Percentiles rank a stretch among this genome's conserved stretches.
Evolutionary conservation across 2,329 filamentous ascomycete genomes (phyloP).

Genomic region (Dichotomopilus funicola): DNA sequence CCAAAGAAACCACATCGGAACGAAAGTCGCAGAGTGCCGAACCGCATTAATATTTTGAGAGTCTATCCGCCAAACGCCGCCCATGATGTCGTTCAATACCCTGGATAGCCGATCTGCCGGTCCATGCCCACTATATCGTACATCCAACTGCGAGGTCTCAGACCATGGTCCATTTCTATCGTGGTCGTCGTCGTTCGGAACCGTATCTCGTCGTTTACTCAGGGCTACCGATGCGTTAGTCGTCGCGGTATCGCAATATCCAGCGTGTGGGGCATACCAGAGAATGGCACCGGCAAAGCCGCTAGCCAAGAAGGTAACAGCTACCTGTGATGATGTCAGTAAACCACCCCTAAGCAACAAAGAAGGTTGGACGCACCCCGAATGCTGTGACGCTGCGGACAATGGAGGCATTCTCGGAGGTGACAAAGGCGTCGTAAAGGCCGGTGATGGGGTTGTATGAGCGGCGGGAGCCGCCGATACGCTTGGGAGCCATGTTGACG

Average conservation of each 20-base stretch:
- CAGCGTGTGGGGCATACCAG: constrained; percentile 9
- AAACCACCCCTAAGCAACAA: background rate
- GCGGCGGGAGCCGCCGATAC: constrained; percentile 33
- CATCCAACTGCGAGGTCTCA: constrained; percentile 1
- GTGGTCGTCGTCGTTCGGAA: background rate
- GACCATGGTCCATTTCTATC: background rate
- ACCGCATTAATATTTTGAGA: constrained; percentile 11
- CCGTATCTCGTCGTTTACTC: constrained; percentile 9
- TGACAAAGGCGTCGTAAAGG: constrained; percentile 52
- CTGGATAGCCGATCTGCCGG: background rate
- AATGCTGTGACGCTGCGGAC: constrained; percentile 57
- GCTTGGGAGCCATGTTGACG: constrained; percentile 55
- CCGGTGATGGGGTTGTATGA: constrained; percentile 46
- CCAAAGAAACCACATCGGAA: no score
- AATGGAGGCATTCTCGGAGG: constrained; percentile 56
- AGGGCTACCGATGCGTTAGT: constrained; percentile 2
- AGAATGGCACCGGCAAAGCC: constrained; percentile 53
- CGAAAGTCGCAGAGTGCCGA: background rate
- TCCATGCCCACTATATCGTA: constrained; percentile 15
- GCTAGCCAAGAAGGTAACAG: constrained; percentile 54
- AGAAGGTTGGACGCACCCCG: constrained; percentile 40
- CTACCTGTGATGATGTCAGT: constrained; percentile 36
- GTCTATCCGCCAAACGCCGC: constrained; percentile 17
- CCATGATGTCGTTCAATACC: constrained; percentile 2
- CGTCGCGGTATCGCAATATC: background rate